A percentile compares a stretch with the other conserved stretches of the same genome.
phyloP scores from a whole-genome alignment of 768 basidiomycete genomes.

The Hericium coralloides region DNA sequence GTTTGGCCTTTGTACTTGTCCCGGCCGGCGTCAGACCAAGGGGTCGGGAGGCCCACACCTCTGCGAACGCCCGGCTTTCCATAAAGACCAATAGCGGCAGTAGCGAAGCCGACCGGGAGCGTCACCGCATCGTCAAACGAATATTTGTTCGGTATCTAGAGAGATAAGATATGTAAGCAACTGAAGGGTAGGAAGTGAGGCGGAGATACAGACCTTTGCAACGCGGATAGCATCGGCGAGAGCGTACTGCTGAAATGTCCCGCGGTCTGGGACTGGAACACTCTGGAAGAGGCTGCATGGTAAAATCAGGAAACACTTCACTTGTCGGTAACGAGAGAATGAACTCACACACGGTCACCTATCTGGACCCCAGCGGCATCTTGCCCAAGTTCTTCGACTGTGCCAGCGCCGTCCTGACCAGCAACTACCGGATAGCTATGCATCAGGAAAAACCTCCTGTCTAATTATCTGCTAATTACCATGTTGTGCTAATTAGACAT shows the following conservation, averaged over 20 bases:
- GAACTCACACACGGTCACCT: constrained; percentile 19
- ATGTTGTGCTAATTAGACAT: no score
- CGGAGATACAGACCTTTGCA: constrained; percentile 6
- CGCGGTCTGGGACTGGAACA: not conserved
- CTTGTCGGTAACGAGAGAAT: no score
- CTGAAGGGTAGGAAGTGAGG: not conserved
- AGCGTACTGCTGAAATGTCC: constrained; percentile 15
- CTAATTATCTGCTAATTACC: no score
- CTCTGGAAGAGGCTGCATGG: constrained; percentile 6
- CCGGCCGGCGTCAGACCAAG: constrained; percentile 26
- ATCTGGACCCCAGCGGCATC: constrained; percentile 16
- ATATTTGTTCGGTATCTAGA: constrained; percentile 36
- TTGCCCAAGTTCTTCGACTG: constrained; percentile 18
- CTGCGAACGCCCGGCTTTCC: not conserved
- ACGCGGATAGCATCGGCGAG: constrained; percentile 13
- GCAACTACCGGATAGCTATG: constrained; percentile 3
- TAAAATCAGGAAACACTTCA: not conserved
- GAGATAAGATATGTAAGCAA: not conserved
- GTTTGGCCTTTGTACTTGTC: constrained; percentile 36
- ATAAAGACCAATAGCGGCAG: constrained; percentile 42
- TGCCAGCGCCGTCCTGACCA: constrained; percentile 18
- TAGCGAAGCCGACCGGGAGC: constrained; percentile 39
- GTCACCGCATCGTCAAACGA: constrained; percentile 41
- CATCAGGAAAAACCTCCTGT: no score
- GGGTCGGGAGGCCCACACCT: constrained; percentile 32